phyloP scores from a whole-genome alignment of 352 stramenopile genomes.

The Globisporangium irregulare region DNA sequence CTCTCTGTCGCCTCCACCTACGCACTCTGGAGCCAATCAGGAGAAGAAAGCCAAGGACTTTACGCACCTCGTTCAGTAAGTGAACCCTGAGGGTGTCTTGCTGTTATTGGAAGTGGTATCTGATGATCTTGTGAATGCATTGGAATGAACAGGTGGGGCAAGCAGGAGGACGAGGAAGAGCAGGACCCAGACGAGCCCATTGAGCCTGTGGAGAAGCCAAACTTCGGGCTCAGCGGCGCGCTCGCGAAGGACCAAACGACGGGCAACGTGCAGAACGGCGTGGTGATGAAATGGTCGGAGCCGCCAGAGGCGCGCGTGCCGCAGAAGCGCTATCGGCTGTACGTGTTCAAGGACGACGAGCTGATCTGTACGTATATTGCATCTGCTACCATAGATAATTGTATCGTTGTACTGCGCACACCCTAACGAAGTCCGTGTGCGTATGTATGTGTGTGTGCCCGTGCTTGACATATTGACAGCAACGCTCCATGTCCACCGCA shows the following conservation, averaged over 20 bases:
- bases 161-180: conserved; percentile 60
- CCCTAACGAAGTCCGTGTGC: background rate
- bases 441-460: background rate
- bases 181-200: conserved; percentile 24
- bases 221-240: conserved; percentile 97
- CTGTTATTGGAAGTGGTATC: background rate
- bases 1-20: conserved; percentile 25
- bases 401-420: background rate
- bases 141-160: conserved; percentile 53
- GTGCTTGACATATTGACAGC: conserved; percentile 41
- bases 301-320: conserved; percentile 92
- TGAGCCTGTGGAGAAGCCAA: conserved; percentile 88
- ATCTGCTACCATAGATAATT: background rate
- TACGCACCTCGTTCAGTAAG: conserved; percentile 52
- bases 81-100: background rate
- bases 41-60: conserved; percentile 57
- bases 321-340: conserved; percentile 92
- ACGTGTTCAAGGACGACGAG: conserved; percentile 95
- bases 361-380: conserved; percentile 46
- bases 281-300: conserved; percentile 98
- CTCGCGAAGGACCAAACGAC: conserved; percentile 94
- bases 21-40: conserved; percentile 19
- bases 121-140: background rate
- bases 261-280: conserved; percentile 95
- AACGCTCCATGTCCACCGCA: conserved; percentile 94